Evolutionary conservation across 2,329 filamentous ascomycete species (phyloP), one percentile per base, ranked within the genome.

Genomic region (Beauveria varroae): DNA sequence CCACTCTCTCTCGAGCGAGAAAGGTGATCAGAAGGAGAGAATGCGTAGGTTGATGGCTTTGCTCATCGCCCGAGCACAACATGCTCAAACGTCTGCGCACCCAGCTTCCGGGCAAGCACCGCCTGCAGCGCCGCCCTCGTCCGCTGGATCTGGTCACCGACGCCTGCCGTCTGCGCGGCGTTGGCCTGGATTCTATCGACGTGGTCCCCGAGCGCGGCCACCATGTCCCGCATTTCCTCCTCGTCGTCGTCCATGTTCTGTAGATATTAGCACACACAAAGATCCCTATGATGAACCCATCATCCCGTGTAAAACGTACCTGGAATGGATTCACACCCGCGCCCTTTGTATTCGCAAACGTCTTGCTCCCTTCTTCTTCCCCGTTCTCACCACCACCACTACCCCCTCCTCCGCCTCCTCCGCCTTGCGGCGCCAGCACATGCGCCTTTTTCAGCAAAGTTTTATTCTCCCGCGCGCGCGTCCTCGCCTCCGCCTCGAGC

Each of bases 171-270:
- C 70, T 84, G 83, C 61, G 76, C 72, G 44, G 85, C 72, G 66
- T 86, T 86, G 49, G 73, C 73, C 60, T 72, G 74, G 68, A 86
- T 79, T 66, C 80, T 85, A 63, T 85, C 81, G 72, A 84, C 79
- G 64, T 86, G 83, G 57, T 70, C 82, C 12, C 74, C 73, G 20
- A 86, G 74, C 68, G 84, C 81, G 18, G 75, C 69, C 0, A 76
- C 78, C 3, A 83, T 67, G 2, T 70, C 69, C n/a, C 75, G 66
- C 18, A 84, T 67, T 50, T 81, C 78, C 22, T 76, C 72, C 37
- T 79, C 74, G 34, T 73, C 64, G 12, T 30, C 30, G 34, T 73
- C 64, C 12, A 78, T 63, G 41, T 73, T 72, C 74, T 79, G 37
- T 54, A 20, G 3, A 3, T 28, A 5, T 49, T 16, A 44, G 41